Conservation (phyloP, 768 basidiomycete genomes). For the Rhodotorula graminis region DNA sequence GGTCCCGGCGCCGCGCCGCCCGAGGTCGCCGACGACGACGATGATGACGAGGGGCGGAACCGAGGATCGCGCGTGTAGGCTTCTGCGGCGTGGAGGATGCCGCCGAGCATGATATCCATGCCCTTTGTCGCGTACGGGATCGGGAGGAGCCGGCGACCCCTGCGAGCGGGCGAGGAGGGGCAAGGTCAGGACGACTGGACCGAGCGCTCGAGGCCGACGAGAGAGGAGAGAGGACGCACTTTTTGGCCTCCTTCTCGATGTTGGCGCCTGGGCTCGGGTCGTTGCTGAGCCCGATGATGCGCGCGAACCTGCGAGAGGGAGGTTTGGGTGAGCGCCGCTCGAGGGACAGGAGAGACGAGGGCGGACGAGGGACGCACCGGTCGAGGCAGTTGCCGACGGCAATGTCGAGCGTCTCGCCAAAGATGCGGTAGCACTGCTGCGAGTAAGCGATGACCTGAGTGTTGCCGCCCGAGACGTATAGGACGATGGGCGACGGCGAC, state of each 20-base stretch:
- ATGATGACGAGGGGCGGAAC: conserved; percentile 53
- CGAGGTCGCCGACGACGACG: conserved; percentile 18
- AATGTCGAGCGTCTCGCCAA: conserved; percentile 97
- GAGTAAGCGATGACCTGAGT: conserved; percentile 99
- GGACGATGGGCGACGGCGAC: conserved; percentile 88
- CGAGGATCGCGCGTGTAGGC: conserved; percentile 79
- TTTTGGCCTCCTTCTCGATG: conserved; percentile 91
- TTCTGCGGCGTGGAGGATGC: conserved; percentile 81
- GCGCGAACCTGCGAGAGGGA: conserved; percentile 58
- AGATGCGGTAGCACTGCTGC: conserved; percentile 92
- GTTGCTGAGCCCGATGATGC: conserved; percentile 88
- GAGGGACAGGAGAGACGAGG: neutral
- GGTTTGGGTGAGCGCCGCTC: no score
- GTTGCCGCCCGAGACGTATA: conserved; percentile 98
- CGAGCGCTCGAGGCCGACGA: no score
- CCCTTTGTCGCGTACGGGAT: conserved; percentile 96
- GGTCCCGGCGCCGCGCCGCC: neutral
- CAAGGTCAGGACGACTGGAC: no score
- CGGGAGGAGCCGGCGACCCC: conserved; percentile 73
- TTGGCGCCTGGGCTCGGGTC: conserved; percentile 96
- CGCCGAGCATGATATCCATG: conserved; percentile 97
- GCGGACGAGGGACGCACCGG: conserved; percentile 49
- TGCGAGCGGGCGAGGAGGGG: conserved; percentile 44
- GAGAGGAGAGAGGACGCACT: conserved; percentile 51
- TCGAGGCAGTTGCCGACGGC: conserved; percentile 99